A percentile compares a stretch with the other conserved stretches of the same genome.
phyloP scores from a whole-genome alignment of 129 eudicot genomes.

The Pseudognaphalium luteoalbum region DNA sequence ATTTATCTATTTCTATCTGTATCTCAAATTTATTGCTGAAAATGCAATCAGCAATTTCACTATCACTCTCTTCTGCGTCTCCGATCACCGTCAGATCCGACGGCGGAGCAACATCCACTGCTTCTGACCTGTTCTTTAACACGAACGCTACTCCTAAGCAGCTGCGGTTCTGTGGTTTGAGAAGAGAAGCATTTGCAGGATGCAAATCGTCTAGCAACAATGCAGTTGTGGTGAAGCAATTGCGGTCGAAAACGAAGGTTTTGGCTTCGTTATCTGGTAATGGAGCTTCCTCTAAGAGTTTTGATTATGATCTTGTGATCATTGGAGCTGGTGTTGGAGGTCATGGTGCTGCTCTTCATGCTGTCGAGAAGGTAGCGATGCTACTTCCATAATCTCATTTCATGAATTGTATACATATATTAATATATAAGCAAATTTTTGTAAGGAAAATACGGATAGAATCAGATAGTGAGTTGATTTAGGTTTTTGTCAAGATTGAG shows the following conservation, averaged over 20 bases:
- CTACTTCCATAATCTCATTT: not conserved
- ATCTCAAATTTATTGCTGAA: constrained; percentile 8
- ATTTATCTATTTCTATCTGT: not conserved
- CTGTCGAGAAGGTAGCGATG: constrained; percentile 80
- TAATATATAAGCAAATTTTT: no score
- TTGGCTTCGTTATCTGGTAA: constrained; percentile 52
- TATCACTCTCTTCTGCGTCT: constrained; percentile 56
- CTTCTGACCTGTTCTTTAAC: constrained; percentile 25
- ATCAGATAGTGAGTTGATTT: no score
- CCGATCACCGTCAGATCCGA: constrained; percentile 44
- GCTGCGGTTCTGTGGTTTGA: constrained; percentile 84
- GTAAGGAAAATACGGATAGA: no score
- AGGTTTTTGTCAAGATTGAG: no score
- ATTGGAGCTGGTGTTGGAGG: constrained; percentile 99
- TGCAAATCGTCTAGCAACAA: constrained; percentile 31
- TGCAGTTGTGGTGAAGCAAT: constrained; percentile 31
- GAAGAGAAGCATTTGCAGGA: constrained; percentile 47
- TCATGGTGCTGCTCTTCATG: constrained; percentile 99
- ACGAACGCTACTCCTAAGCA: constrained; percentile 37
- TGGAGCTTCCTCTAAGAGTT: constrained; percentile 55
- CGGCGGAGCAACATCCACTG: constrained; percentile 23
- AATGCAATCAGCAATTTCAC: constrained; percentile 68
- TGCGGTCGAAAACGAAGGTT: constrained; percentile 26
- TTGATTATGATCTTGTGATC: constrained; percentile 88
- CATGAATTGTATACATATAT: not conserved